These are phyloP conservation scores for Catenaria anguillulae DNA, from an alignment of 371 early-diverging fungal genomes.

Conservation along the genomic window DNA sequence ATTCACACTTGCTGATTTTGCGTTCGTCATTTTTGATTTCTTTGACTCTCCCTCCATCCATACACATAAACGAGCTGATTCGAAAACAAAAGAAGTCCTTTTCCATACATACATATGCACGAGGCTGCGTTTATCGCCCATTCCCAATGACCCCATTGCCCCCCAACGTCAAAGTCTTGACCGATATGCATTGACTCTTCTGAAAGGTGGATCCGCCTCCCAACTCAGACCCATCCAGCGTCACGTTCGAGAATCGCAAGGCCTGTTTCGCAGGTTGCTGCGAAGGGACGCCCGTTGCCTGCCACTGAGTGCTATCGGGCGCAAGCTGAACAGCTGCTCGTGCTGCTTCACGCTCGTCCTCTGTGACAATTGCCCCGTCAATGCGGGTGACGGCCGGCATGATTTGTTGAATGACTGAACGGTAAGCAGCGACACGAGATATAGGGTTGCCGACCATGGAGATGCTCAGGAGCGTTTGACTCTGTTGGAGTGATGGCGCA, in stretches of 20 bases:
- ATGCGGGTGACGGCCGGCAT: background rate
- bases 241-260: background rate
- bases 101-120: too few species aligned
- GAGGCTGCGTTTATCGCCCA: too few species aligned
- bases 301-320: background rate
- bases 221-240: slow-evolving; percentile 1
- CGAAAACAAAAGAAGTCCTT: too few species aligned
- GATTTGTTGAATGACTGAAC: background rate
- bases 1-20: too few species aligned
- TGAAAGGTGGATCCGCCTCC: too few species aligned
- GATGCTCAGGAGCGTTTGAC: background rate
- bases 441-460: background rate
- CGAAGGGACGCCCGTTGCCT: background rate
- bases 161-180: too few species aligned
- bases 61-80: too few species aligned
- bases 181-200: too few species aligned
- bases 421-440: background rate
- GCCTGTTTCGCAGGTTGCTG: background rate
- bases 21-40: too few species aligned
- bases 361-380: background rate
- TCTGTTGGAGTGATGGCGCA: background rate
- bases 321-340: background rate
- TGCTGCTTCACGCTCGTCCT: background rate
- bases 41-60: too few species aligned
- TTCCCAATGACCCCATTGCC: too few species aligned